Evolutionary conservation across 208 protist species (phyloP).

Genomic region (Trypanosomatidae sp.): DNA sequence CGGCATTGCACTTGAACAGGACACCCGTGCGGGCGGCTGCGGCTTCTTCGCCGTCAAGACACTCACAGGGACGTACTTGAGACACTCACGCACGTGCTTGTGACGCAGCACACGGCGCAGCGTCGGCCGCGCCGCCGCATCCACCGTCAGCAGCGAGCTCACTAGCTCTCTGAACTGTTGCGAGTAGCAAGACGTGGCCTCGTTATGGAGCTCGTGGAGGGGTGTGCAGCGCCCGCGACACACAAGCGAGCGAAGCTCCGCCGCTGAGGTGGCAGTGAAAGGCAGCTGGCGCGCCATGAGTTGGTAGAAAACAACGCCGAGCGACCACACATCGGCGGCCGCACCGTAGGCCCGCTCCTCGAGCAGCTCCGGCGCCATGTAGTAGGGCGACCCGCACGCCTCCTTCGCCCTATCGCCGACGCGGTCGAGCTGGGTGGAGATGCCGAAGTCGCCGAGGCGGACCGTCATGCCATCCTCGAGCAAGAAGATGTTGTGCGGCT

Average conservation of each 20-base stretch:
- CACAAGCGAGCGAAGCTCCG: conserved; percentile 6
- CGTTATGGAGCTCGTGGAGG: conserved; percentile 15
- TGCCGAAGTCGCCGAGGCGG: conserved; percentile 88
- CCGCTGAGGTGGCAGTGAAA: conserved; percentile 36
- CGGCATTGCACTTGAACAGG: neutral
- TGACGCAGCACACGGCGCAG: conserved; percentile 57
- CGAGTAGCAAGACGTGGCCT: conserved; percentile 33
- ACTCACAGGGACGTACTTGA: conserved; percentile 35
- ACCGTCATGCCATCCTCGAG: conserved; percentile 52
- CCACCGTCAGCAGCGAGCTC: conserved; percentile 57
- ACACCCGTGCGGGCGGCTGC: neutral
- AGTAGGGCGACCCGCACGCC: conserved; percentile 87
- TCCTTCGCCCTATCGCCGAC: conserved; percentile 48
- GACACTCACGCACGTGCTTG: conserved; percentile 44
- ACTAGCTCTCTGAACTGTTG: conserved; percentile 56
- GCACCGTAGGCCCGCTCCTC: conserved; percentile 87
- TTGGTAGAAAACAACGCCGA: conserved; percentile 95
- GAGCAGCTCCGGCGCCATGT: conserved; percentile 94
- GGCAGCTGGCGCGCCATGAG: conserved; percentile 71
- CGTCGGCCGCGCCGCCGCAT: conserved; percentile 54
- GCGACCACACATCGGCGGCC: conserved; percentile 95
- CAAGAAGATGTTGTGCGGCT: conserved; percentile 88
- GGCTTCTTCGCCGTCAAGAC: conserved; percentile 32
- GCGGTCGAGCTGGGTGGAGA: conserved; percentile 56
- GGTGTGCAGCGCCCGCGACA: conserved; percentile 17